These are phyloP conservation scores for Thalassiosira livingstoniorum DNA, from an alignment of 352 stramenopile species.

Conservation along the genomic window DNA sequence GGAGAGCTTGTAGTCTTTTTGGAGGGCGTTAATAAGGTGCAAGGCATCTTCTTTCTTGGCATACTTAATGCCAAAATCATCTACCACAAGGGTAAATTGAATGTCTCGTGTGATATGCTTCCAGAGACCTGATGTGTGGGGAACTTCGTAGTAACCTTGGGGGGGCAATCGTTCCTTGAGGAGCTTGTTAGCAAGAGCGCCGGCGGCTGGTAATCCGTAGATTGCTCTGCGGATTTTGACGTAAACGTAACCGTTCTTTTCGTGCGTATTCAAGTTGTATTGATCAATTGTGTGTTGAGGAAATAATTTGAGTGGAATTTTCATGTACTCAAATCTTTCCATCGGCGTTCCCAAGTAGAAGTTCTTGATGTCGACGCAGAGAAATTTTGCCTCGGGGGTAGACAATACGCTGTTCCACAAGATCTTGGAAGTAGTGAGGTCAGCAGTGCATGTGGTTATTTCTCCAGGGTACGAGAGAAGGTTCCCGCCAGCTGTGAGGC, in stretches of 20 bases:
- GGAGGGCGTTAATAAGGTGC: slow-evolving; percentile 10
- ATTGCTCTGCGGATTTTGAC: slow-evolving; percentile 23
- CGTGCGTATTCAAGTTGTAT: slow-evolving; percentile 38
- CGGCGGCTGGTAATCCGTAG: too few relatives aligned
- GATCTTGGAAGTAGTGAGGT: slow-evolving; percentile 45
- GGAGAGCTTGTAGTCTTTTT: neutral
- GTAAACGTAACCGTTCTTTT: slow-evolving; percentile 37
- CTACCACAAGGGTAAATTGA: slow-evolving; percentile 9
- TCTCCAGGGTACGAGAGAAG: slow-evolving; percentile 37
- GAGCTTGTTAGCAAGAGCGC: too few relatives aligned
- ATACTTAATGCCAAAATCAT: neutral
- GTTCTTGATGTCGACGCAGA: slow-evolving; percentile 26
- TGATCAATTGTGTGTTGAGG: slow-evolving; percentile 46
- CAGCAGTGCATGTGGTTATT: slow-evolving; percentile 20
- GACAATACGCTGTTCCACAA: slow-evolving; percentile 45
- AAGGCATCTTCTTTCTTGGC: slow-evolving; percentile 6
- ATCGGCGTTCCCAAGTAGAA: slow-evolving; percentile 45
- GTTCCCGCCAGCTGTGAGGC: slow-evolving; percentile 19
- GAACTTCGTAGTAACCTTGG: too few relatives aligned
- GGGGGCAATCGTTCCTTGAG: neutral
- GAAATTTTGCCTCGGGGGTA: slow-evolving; percentile 20
- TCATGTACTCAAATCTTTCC: slow-evolving; percentile 46
- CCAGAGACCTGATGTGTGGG: too few relatives aligned
- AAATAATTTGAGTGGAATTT: slow-evolving; percentile 32
- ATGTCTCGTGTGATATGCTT: too few relatives aligned